Evolutionary conservation across 371 early-diverging fungal species (phyloP), one percentile per base, ranked within the genome.

Genomic region (Actinomortierella ambigua): DNA sequence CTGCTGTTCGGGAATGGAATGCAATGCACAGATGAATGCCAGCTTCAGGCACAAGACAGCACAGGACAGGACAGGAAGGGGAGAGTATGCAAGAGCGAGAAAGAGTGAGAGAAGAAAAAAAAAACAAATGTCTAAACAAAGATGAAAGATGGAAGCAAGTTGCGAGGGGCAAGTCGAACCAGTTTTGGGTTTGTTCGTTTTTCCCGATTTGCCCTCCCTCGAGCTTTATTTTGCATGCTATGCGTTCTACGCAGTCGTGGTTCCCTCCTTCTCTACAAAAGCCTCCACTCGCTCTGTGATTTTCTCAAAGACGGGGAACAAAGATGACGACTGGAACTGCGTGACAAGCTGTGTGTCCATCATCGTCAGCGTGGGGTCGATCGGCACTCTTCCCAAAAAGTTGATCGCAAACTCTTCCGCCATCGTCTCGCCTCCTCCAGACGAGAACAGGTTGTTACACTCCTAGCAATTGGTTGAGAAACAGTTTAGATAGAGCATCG

Each of bases 371-470:
- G 68, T 67, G 0, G 95, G 94, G 68, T 95, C 96, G 59, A 96
- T 94, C 2, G 96, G 95, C 0, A 95, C 87, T 4, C 88, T 80
- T 4, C 95, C 96, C 43, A 95, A 77, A 61, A 94, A 94, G 18
- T 82, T 85, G 15, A 96, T 77, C 0, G 78, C 81, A 65, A 88
- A 90, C 55, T 96, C 91, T 39, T 85, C 81, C 1, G 96, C 93
- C 85, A 96, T 84, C 3, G 88, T 82, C 65, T 95, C 92, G 27
- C 96, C 98, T 50, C 97, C 97, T 49, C 97, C 97, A 3, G 92
- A 86, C 18, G 96, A 94, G 79, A 97, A 97, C 53, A 97, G 76
- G 75, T 94, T 92, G 20, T 93, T 92, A 77, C 96, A 95, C 71
- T 95, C 95, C 84, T 91, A 43, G 24, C n/a, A 6, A 42, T 41